Evolutionary conservation across 1,284 basidiomycete genomes (phyloP).

Genomic region (Austroboletus olivaceoglutinosus): DNA sequence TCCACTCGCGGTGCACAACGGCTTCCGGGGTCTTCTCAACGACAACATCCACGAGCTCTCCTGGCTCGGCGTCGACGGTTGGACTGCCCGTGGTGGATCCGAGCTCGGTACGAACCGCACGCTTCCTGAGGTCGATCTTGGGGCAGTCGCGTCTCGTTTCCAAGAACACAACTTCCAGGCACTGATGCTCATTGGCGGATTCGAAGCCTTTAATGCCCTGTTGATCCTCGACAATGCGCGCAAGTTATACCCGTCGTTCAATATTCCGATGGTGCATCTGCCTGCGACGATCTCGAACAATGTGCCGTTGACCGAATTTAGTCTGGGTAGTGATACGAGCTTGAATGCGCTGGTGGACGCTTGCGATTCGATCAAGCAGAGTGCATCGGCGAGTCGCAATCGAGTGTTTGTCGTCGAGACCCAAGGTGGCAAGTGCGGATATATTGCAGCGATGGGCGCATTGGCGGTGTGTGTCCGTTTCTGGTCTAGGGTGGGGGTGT

Average conservation of each 20-base stretch:
- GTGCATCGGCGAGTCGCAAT: constrained; percentile 92
- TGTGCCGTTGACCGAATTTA: constrained; percentile 95
- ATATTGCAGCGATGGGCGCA: constrained; percentile 93
- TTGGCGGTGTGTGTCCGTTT: constrained; percentile 68
- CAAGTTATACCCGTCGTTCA: constrained; percentile 84
- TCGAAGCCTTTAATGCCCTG: constrained; percentile 88
- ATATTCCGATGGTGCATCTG: constrained; percentile 90
- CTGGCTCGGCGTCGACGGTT: constrained; percentile 98
- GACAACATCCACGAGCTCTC: constrained; percentile 83
- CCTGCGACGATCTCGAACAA: constrained; percentile 98
- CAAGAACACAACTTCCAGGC: constrained; percentile 84
- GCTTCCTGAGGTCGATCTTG: constrained; percentile 83
- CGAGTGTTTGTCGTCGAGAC: constrained; percentile 98
- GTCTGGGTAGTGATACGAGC: constrained; percentile 92
- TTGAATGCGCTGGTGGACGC: constrained; percentile 97
- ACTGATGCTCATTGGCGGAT: constrained; percentile 91
- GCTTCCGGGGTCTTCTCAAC: constrained; percentile 91
- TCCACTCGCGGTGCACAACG: constrained; percentile 90
- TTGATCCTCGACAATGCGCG: constrained; percentile 78
- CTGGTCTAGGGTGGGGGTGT: not conserved
- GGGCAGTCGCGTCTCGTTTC: constrained; percentile 85
- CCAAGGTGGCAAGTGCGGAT: constrained; percentile 95
- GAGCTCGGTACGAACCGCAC: constrained; percentile 96
- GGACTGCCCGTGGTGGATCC: constrained; percentile 96
- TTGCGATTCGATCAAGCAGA: constrained; percentile 98